These are phyloP conservation scores for Talaromyces sp. DNA, from an alignment of 2,329 filamentous ascomycete species.

Conservation along the genomic window DNA sequence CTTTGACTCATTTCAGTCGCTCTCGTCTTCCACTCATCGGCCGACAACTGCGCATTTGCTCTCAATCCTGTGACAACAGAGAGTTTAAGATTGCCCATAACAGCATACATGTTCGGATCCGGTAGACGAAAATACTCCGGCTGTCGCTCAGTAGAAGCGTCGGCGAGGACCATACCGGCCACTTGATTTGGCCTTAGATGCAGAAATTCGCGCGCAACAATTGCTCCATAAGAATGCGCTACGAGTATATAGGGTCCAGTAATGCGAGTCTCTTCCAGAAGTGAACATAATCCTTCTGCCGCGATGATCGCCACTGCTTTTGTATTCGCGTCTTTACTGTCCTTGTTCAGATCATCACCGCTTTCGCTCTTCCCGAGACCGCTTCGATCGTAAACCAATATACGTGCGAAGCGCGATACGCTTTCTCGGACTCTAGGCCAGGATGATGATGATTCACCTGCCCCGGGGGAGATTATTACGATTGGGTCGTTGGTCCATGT, in stretches of 20 bases:
- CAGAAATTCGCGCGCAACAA: constrained; percentile 39
- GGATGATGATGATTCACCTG: constrained; percentile 34
- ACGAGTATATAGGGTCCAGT: constrained; percentile 33
- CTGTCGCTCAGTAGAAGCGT: constrained; percentile 36
- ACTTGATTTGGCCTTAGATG: constrained; percentile 30
- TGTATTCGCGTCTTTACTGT: not conserved
- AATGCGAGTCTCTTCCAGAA: constrained; percentile 26
- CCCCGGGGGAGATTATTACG: constrained; percentile 34
- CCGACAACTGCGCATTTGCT: constrained; percentile 27
- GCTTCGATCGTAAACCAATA: constrained; percentile 38
- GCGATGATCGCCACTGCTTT: constrained; percentile 25
- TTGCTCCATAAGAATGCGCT: constrained; percentile 41
- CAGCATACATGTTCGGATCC: constrained; percentile 30
- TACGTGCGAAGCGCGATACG: constrained; percentile 27
- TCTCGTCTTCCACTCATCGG: constrained; percentile 34
- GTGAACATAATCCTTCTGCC: constrained; percentile 31
- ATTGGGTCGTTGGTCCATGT: constrained; percentile 26
- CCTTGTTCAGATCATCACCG: constrained; percentile 2
- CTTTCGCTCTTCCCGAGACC: constrained; percentile 37
- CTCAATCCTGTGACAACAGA: constrained; percentile 32
- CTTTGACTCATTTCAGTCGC: constrained; percentile 31
- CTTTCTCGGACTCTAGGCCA: constrained; percentile 34
- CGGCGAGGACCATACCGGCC: constrained; percentile 37
- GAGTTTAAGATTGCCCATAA: constrained; percentile 31
- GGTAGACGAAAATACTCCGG: constrained; percentile 31